Base-by-base conservation (phyloP, 345 rosid genomes). In the Xanthoceras sorbifolium region DNA sequence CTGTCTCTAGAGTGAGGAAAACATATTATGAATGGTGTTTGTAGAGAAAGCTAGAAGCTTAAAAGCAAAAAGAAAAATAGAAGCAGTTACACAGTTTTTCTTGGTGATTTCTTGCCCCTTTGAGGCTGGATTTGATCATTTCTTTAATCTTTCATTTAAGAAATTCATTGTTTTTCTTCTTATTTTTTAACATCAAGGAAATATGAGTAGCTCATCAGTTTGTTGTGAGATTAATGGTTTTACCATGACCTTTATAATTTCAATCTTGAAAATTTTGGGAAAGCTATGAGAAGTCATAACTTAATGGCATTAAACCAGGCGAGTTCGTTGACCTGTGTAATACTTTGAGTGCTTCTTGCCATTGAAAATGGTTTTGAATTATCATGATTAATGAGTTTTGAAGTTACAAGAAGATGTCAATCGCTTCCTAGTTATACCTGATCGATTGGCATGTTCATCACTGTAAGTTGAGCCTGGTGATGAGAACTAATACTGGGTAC, bases 181-280 rank as follows among this genome's bases (percentile, higher is more conserved):
- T n/a, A n/a, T n/a, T n/a, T n/a, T n/a, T n/a, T n/a, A n/a, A n/a
- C n/a, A n/a, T n/a, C n/a, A n/a, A n/a, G n/a, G n/a, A n/a, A n/a
- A 52, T 4, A 50, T 20, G 42, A 50, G 63, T 52, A 32, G 62
- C 44, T 50, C 22, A 59, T 50, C 42, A 29, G 42, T n/a, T 48
- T 50, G 52, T 69, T 69, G 23, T 29, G 38, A 23, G 60, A 10
- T 9, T 69, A 50, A 69, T 69, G 72, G 40, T 48, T 69, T 48
- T 22, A 46, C 1, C 29, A 2, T 1, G 59, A 40, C 17, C 3
- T 48, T 67, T 20, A 4, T 48, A 6, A 28, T 69, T 64, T 36
- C 48, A 66, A 36, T 14, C 18, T 36, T n/a, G 40, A 10, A 66
- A 3, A 26, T 40, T 20, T 67, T 42, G 4, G 31, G 15, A 14